Base-by-base conservation (phyloP, 2,329 filamentous ascomycete species). In the Chaetomiaceae sp. region DNA sequence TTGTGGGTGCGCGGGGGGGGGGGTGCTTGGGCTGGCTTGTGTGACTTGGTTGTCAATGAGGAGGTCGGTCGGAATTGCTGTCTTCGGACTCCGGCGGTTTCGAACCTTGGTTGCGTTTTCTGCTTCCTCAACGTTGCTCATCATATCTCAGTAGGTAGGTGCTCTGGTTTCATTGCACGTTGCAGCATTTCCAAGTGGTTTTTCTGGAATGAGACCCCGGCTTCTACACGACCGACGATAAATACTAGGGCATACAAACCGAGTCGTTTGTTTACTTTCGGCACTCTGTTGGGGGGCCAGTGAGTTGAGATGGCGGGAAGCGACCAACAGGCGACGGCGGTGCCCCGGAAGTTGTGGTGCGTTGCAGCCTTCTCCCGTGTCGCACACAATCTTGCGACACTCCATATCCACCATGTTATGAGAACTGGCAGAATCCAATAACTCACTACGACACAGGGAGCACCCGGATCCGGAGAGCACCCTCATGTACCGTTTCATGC, bases 401-500 rank as follows among this genome's bases (percentile, higher is more conserved):
- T n/a, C n/a, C n/a, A n/a, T n/a, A n/a, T n/a, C n/a, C n/a, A n/a
- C n/a, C n/a, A n/a, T n/a, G n/a, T n/a, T n/a, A n/a, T n/a, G n/a
- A n/a, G n/a, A n/a, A n/a, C n/a, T n/a, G n/a, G n/a, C n/a, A n/a
- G n/a, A n/a, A n/a, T n/a, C n/a, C n/a, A n/a, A n/a, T n/a, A n/a
- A n/a, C 34, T 37, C 34, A 37, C 42, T 34, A 20, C 27, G 15
- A 17, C 33, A 11, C 36, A 51, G 49, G 83, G 78, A 83, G 64
- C 81, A 84, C 56, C 72, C 79, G 1, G 60, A 78, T 53, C 80
- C 80, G 14, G 60, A 77, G 57, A 72, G 68, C 51, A 87, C 84
- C 1, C 65, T 72, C 26, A 84, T 88, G 74, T 83, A 77, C 66
- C 64, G 68, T 39, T 84, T 88, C 59, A 82, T 86, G 72, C 75